Percentiles rank a stretch among this genome's conserved stretches.
Conservation (phyloP, 768 basidiomycete species). For the Phallus indusiatus region DNA sequence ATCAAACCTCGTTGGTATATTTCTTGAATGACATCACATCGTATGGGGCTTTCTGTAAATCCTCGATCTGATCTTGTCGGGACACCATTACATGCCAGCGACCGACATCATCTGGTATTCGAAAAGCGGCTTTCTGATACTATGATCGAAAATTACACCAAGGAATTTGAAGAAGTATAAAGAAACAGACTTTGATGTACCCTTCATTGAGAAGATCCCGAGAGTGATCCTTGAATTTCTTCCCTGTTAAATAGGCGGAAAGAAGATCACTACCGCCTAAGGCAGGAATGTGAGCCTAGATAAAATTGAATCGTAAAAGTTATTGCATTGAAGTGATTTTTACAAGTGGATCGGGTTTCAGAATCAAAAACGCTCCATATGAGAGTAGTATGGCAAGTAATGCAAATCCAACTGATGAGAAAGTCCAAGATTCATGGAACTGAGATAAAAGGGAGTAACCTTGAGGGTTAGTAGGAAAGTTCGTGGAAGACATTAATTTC, state of each 20-base stretch:
- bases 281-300: neutral
- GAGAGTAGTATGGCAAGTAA: neutral
- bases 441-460: neutral
- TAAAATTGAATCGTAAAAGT: neutral
- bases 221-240: slow-evolving; percentile 13
- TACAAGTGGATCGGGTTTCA: neutral
- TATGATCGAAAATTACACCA: neutral
- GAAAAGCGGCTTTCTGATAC: slow-evolving; percentile 26
- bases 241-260: slow-evolving; percentile 12
- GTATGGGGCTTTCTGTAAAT: neutral
- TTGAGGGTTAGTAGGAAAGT: neutral
- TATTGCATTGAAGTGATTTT: neutral
- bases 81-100: slow-evolving; percentile 33
- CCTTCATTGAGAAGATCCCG: slow-evolving; percentile 22
- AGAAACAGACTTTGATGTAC: slow-evolving; percentile 18
- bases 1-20: slow-evolving; percentile 1
- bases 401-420: neutral
- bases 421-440: neutral
- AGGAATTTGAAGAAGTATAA: neutral
- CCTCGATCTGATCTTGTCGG: slow-evolving; percentile 6
- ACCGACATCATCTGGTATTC: slow-evolving; percentile 29
- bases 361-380: neutral
- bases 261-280: neutral
- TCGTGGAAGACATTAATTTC: neutral
- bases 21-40: neutral